These are phyloP conservation scores for Phytopythium mirpurense DNA, from an alignment of 352 stramenopile species.

Conservation along the genomic window DNA sequence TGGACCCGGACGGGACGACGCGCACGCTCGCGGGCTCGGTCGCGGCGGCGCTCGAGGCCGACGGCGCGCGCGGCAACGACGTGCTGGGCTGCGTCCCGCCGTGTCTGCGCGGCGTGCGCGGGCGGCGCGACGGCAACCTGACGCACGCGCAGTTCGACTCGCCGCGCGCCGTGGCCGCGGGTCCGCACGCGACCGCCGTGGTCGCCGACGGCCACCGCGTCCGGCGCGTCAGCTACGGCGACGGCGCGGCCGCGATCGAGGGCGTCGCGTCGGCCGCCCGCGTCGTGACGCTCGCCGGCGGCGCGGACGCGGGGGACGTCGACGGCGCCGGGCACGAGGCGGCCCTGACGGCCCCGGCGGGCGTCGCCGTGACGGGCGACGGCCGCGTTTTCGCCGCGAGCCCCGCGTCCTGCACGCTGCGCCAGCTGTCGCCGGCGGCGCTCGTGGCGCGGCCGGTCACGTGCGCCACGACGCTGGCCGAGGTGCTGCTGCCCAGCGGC, in stretches of 20 bases:
- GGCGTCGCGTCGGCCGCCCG: constrained; percentile 54
- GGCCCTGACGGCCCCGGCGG: constrained; percentile 86
- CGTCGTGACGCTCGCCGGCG: constrained; percentile 92
- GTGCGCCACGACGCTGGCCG: constrained; percentile 73
- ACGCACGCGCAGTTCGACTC: constrained; percentile 89
- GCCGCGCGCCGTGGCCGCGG: constrained; percentile 88
- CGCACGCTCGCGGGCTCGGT: constrained; percentile 65
- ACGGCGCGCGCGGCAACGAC: constrained; percentile 56
- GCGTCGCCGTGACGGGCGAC: constrained; percentile 83
- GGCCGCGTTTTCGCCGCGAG: constrained; percentile 91
- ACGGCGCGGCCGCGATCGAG: constrained; percentile 47
- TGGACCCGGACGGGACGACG: constrained; percentile 64
- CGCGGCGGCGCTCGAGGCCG: constrained; percentile 41
- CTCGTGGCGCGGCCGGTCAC: constrained; percentile 58
- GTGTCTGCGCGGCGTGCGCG: constrained; percentile 86
- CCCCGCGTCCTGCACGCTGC: constrained; percentile 84
- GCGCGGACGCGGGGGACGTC: constrained; percentile 43
- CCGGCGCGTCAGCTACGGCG: constrained; percentile 75
- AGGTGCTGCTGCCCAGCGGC: constrained; percentile 89
- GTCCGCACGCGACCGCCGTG: constrained; percentile 72
- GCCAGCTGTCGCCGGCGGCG: constrained; percentile 68
- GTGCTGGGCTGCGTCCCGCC: constrained; percentile 86
- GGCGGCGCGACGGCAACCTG: constrained; percentile 85
- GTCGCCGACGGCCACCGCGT: constrained; percentile 90
- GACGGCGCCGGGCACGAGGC: constrained; percentile 88